A percentile compares a stretch with the other conserved stretches of the same genome.
These are phyloP conservation scores for Sugiyamaella qingdaonensis DNA, from an alignment of 805 yeast species.

Conservation along the genomic window DNA sequence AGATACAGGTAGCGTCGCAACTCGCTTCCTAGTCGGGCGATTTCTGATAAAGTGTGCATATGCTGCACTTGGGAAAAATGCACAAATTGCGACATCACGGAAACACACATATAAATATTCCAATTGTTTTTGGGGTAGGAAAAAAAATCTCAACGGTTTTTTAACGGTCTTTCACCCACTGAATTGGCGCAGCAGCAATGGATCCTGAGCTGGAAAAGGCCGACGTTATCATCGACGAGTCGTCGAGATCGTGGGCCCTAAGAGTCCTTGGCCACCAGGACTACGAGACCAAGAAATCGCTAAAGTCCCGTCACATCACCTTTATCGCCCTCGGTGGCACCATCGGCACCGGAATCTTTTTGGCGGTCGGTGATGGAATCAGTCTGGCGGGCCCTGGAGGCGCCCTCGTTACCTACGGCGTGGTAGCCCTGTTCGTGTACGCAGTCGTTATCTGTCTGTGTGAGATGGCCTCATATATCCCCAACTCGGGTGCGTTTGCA, in stretches of 20 bases:
- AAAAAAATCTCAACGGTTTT: no score
- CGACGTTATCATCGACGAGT: not conserved
- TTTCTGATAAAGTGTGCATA: no score
- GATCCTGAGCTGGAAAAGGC: not conserved
- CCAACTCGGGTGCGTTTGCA: slow-evolving; percentile 64
- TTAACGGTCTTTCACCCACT: no score
- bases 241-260: not conserved
- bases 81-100: no score
- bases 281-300: slow-evolving; percentile 14
- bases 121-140: no score
- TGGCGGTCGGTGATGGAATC: slow-evolving; percentile 30
- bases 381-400: slow-evolving; percentile 30
- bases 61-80: no score
- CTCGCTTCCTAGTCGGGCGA: no score
- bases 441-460: slow-evolving; percentile 56
- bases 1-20: no score
- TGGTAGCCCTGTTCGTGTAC: slow-evolving; percentile 52
- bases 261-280: not conserved
- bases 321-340: slow-evolving; percentile 75
- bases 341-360: slow-evolving; percentile 73
- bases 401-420: slow-evolving; percentile 32
- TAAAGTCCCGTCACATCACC: slow-evolving; percentile 59
- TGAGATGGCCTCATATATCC: slow-evolving; percentile 50
- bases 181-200: not conserved
- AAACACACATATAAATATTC: no score